These are phyloP conservation scores for Ambrosia trifida DNA, from an alignment of 129 eudicot species.

Conservation along the genomic window DNA sequence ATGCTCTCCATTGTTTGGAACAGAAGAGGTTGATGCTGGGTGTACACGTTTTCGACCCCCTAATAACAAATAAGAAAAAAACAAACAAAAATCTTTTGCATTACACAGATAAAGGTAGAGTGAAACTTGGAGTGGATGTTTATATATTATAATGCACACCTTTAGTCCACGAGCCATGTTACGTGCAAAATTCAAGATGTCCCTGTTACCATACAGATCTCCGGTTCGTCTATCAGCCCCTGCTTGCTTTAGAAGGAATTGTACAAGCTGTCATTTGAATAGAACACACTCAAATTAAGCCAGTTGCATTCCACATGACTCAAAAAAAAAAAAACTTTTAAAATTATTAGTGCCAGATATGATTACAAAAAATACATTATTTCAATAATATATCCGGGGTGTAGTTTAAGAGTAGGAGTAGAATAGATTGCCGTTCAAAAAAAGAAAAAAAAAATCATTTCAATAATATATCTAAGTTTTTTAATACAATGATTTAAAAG, in stretches of 20 bases:
- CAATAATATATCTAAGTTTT: neutral
- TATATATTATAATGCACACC: slow-evolving; percentile 50
- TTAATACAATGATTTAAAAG: neutral
- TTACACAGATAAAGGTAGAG: neutral
- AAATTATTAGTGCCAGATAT: neutral
- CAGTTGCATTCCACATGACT: slow-evolving; percentile 1
- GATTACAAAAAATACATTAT: neutral
- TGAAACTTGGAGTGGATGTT: neutral
- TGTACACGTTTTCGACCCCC: slow-evolving; percentile 99
- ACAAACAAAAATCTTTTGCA: slow-evolving; percentile 13
- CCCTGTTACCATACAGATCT: slow-evolving; percentile 94
- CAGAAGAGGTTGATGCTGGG: slow-evolving; percentile 96
- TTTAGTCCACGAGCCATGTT: slow-evolving; percentile 99
- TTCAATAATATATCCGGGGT: too few species aligned
- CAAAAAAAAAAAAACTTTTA: neutral
- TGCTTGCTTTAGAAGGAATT: slow-evolving; percentile 92
- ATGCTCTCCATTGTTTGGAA: slow-evolving; percentile 95
- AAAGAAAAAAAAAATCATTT: neutral
- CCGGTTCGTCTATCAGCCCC: slow-evolving; percentile 94
- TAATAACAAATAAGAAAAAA: slow-evolving; percentile 21
- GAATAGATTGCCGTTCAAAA: too few species aligned
- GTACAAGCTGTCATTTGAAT: slow-evolving; percentile 77
- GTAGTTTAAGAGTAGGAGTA: too few species aligned
- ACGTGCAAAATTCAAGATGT: slow-evolving; percentile 85
- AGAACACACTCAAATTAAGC: slow-evolving; percentile 14